Percentiles rank a stretch among this genome's conserved stretches.
These are phyloP conservation scores for Candida coquimbonensis DNA, from an alignment of 805 yeast species.

Conservation along the genomic window DNA sequence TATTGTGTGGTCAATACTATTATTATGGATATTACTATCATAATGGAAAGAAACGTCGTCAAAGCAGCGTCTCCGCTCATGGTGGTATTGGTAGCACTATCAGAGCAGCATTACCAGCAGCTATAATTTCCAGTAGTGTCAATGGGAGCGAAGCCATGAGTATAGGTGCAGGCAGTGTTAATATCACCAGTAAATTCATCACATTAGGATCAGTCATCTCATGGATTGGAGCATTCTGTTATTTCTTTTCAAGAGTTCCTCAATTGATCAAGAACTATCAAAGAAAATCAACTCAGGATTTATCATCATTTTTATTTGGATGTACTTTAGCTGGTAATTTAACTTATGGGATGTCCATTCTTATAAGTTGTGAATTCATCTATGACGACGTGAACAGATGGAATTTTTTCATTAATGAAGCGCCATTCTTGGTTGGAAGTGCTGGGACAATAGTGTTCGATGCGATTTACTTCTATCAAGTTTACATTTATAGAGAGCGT, in stretches of 20 bases:
- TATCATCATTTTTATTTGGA: constrained; percentile 72
- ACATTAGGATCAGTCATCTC: constrained; percentile 32
- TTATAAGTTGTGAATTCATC: constrained; percentile 53
- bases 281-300: constrained; percentile 80
- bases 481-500: constrained; percentile 28
- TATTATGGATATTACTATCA: constrained; percentile 44
- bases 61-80: constrained; percentile 8
- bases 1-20: constrained; percentile 63
- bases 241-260: constrained; percentile 76
- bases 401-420: constrained; percentile 54
- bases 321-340: constrained; percentile 76
- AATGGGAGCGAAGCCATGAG: constrained; percentile 5
- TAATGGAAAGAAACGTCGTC: constrained; percentile 23
- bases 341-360: constrained; percentile 68
- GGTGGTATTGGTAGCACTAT: constrained; percentile 1
- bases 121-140: constrained; percentile 22
- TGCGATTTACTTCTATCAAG: constrained; percentile 58
- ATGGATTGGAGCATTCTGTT: constrained; percentile 73
- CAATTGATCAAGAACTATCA: constrained; percentile 71
- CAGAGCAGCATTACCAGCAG: constrained; percentile 18
- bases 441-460: constrained; percentile 83
- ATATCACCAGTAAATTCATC: not conserved
- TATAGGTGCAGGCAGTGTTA: too few species aligned
- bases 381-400: constrained; percentile 28
- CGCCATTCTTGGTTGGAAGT: constrained; percentile 81